Evolutionary conservation across 768 basidiomycete species (phyloP), one percentile per base, ranked within the genome.

Genomic region (Lactarius deliciosus): DNA sequence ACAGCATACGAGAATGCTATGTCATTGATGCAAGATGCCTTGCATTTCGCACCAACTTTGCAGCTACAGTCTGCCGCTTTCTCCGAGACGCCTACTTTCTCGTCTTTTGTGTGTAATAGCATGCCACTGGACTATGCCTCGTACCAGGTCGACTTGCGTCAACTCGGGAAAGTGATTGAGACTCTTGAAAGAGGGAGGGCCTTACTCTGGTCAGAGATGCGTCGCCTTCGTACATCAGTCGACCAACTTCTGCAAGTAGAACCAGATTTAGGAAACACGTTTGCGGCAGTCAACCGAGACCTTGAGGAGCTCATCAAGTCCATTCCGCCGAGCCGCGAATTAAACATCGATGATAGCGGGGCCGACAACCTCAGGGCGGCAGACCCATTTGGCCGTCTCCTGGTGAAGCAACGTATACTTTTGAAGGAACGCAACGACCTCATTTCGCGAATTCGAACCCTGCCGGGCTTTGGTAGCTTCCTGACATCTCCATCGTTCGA

Each of bases 191-290:
- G 62, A 20, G 67, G 68, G 13, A 36, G 68, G 6, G 38, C 60
- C 18, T 20, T 68, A n/a, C 22, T 69, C 1, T 69, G 68, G 67
- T 61, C 59, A 0, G 53, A 69, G 61, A 47, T 69, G 40, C 67
- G 55, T 18, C 43, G 34, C 1, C 41, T 69, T 8, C 68, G 68
- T 10, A 20, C 67, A 22, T 20, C 41, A 1, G 34, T 56, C 16
- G 40, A 47, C 3, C 20, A 25, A 25, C 55, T 57, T 22, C 10
- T 8, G 6, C 2, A 10, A 7, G 62, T 13, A 2, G 41, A 63
- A 22, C n/a, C 41, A 10, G 2, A 34, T 25, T 25, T 63, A 18
- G 56, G 55, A 22, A 6, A 11, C 11, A 32, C 10, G 5, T 63
- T 43, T 20, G 18, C n/a, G 0, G 20, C n/a, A 1, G 22, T 63